phyloP scores from a whole-genome alignment of 768 basidiomycete species.

The Leccinum ochraceum region DNA sequence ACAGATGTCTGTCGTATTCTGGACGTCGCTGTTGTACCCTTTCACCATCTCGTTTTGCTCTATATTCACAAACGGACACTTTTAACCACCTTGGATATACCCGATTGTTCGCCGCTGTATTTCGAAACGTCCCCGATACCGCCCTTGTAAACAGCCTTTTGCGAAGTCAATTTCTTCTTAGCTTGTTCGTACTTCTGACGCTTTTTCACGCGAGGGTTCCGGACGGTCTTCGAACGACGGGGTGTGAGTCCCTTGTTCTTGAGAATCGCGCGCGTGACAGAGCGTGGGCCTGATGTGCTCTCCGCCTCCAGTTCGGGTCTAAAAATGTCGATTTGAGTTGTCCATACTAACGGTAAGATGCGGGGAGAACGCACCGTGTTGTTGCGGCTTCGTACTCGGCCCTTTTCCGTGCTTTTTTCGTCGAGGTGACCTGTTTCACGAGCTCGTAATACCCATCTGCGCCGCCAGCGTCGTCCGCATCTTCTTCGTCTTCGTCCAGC shows the following conservation, averaged over 20 bases:
- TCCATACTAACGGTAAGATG: slow-evolving; percentile 8
- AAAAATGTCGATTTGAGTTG: slow-evolving; percentile 9
- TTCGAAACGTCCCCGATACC: slow-evolving; percentile 69
- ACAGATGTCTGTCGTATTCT: slow-evolving; percentile 15
- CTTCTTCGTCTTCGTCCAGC: slow-evolving; percentile 42
- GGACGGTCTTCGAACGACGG: slow-evolving; percentile 80
- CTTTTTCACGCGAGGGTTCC: slow-evolving; percentile 98
- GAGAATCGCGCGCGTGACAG: slow-evolving; percentile 87
- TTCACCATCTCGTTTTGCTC: slow-evolving; percentile 3
- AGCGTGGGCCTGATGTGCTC: slow-evolving; percentile 71
- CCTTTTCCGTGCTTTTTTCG: slow-evolving; percentile 78
- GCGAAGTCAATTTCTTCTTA: slow-evolving; percentile 86
- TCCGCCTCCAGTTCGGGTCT: slow-evolving; percentile 40
- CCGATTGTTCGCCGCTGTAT: slow-evolving; percentile 91
- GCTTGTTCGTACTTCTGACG: slow-evolving; percentile 91
- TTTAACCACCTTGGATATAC: slow-evolving; percentile 91
- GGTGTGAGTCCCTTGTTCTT: slow-evolving; percentile 96
- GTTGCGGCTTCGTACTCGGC: slow-evolving; percentile 73
- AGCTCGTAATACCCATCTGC: slow-evolving; percentile 89
- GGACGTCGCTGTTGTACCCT: slow-evolving; percentile 16
- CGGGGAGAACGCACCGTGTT: slow-evolving; percentile 48
- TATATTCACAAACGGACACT: slow-evolving; percentile 61
- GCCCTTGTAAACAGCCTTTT: slow-evolving; percentile 92
- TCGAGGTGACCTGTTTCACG: slow-evolving; percentile 70
- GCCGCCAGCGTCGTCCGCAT: slow-evolving; percentile 47